A percentile compares a stretch with the other conserved stretches of the same genome.
phyloP scores from a whole-genome alignment of 2,329 filamentous ascomycete species.

The Aspergillus sp. region DNA sequence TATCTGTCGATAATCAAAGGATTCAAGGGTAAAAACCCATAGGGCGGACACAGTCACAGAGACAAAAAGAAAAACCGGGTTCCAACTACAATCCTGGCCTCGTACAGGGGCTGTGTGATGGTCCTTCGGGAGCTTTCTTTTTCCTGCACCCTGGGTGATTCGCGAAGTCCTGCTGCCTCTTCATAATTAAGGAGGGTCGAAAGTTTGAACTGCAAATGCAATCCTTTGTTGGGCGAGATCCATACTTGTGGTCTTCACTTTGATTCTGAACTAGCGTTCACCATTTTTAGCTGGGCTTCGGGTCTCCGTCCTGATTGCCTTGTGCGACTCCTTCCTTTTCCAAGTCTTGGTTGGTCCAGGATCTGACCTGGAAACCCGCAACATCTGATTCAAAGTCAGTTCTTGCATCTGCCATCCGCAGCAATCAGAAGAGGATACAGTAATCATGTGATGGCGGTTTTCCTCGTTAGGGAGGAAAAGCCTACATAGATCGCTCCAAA shows the following conservation, averaged over 20 bases:
- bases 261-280: not conserved
- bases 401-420: not conserved
- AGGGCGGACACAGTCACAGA: not conserved
- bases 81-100: constrained; percentile 10
- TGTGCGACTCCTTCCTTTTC: constrained; percentile 5
- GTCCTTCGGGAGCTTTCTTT: constrained; percentile 6
- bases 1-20: not conserved
- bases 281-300: constrained; percentile 8
- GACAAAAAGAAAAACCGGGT: not conserved
- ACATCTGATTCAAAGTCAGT: not conserved
- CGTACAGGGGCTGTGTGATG: not conserved
- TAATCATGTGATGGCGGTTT: not conserved
- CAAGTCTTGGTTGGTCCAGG: not conserved
- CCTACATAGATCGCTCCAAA: not conserved
- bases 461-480: not conserved
- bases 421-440: not conserved
- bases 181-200: not conserved
- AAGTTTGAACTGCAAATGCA: not conserved
- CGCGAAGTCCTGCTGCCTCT: not conserved
- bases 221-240: not conserved
- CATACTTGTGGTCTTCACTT: not conserved
- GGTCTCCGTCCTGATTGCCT: not conserved
- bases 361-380: not conserved
- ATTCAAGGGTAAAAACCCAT: constrained; percentile 3
- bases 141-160: not conserved